Evolutionary conservation across 305 asterid species (phyloP), one percentile per base, ranked within the genome.

Genomic region (Fraxinus velutina): DNA sequence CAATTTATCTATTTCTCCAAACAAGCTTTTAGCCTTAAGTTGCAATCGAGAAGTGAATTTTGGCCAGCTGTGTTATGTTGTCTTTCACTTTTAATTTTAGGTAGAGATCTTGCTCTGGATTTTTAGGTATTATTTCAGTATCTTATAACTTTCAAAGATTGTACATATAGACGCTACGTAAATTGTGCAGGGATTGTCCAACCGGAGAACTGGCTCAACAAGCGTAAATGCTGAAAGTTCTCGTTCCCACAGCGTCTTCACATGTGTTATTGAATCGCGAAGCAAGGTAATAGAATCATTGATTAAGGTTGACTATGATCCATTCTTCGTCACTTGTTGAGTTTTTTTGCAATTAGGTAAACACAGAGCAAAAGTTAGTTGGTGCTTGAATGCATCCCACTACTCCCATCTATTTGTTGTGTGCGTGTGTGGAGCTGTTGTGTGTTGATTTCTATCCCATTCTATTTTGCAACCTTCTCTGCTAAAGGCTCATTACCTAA

Each of bases 181-280:
- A 80, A 34, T 79, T n/a, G 21, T 87, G 84, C 89, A 96, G 99
- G 99, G 99, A 47, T 86, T 94, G 86, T 89, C 97, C 75, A 94
- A 96, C 86, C 92, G 99, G 85, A 92, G 94, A 85, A 96, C 94
- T 76, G 93, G 99, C 21, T 92, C 99, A 19, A 96, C 99, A 27
- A 86, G 91, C 85, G 87, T 92, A 80, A 96, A 96, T 87, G 95
- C 98, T 55, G 99, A 96, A 90, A 96, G 99, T 88, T 96, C 99
- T 72, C 94, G 99, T 44, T 96, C 99, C 85, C 99, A 96, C 90
- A 92, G 99, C 73, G 99, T 96, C 68, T 96, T 96, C 87, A 94
- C 99, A 7, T 96, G 99, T 88, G 92, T 96, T 83, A 93, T 96
- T 85, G 98, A 96, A 90, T 96, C 98, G 50, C 97, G 96, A 70